Evolutionary conservation across 768 basidiomycete genomes (phyloP).

Genomic region (Pisolithus orientalis): DNA sequence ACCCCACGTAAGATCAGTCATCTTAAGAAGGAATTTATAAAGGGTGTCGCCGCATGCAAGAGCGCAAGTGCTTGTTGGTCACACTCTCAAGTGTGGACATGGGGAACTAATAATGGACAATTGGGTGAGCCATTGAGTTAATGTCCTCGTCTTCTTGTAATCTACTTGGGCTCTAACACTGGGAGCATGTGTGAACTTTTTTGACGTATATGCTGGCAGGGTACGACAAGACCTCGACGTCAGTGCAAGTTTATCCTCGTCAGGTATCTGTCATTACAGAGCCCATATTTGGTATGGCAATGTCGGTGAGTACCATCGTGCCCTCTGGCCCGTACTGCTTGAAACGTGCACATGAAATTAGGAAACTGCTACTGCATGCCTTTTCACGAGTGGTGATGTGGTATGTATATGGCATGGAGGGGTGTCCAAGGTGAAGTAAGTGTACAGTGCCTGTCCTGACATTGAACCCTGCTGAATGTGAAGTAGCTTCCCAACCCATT

Average conservation of each 20-base stretch:
- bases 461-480: background rate
- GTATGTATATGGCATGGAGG: conserved; percentile 76
- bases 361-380: conserved; percentile 81
- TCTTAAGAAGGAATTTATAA: conserved; percentile 71
- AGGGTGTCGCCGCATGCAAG: conserved; percentile 82
- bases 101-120: conserved; percentile 93
- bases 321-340: background rate
- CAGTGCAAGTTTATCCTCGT: conserved; percentile 70
- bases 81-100: conserved; percentile 62
- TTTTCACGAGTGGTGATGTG: conserved; percentile 76
- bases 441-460: conserved; percentile 1
- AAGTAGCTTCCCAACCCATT: conserved; percentile 65
- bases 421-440: conserved; percentile 68
- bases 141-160: no score
- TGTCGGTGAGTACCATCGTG: conserved; percentile 49
- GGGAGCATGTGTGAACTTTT: background rate
- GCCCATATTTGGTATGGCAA: conserved; percentile 63
- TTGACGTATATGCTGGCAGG: conserved; percentile 34
- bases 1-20: conserved; percentile 71
- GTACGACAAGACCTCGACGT: conserved; percentile 69
- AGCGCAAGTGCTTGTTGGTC: conserved; percentile 91
- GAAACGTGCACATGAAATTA: conserved; percentile 20
- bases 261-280: conserved; percentile 73
- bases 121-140: conserved; percentile 46
- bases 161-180: no score